Base-by-base conservation (phyloP, 441 rosid species). In the Mallotus repandus region DNA sequence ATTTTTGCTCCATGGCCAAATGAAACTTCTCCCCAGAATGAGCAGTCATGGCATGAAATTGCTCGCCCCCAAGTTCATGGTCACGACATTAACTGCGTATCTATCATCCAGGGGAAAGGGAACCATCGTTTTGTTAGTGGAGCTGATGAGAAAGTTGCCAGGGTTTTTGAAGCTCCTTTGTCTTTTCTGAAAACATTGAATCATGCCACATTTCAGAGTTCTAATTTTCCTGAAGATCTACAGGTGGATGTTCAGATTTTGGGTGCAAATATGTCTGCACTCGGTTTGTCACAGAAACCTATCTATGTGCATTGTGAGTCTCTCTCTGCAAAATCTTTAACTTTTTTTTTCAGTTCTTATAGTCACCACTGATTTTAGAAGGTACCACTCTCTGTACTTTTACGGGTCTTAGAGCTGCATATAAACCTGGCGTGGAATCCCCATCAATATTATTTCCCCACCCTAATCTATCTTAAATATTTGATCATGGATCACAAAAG, bases 1-100 rank as follows among this genome's bases (percentile, higher is more conserved):
- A 81, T 87, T 70, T 93, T 89, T 86, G 91, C 93, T 45, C 87
- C 98, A 63, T 95, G 98, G 99, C 55, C 86, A 83, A 82, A 66
- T 66, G 86, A 74, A 63, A 81, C 81, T 18, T 74, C 84, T 64
- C 73, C 46, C 55, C 63, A 25, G 14, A 81, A 73, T 59, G 81
- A 69, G 71, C 86, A 83, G 74, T 84, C 85, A 70, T 93, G 96
- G 99, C 93, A 93, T 85, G 99, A 95, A 86, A 83, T 95, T 57
- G 91, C 97, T 62, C 91, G 97, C 49, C 99, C 99, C 76, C 99
- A 95, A 86, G 86, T 95, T 83, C 99, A 95, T 80, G 99, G 99
- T 29, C 99, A 95, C 70, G 98, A 93, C 77, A 89, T 95, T 54
- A 93, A 91, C 52, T 92, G 97, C 81, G 91, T 85, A 63, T 79